Evolutionary conservation across 768 basidiomycete genomes (phyloP), one percentile per base, ranked within the genome.

Genomic region (Lactifluus volemus): DNA sequence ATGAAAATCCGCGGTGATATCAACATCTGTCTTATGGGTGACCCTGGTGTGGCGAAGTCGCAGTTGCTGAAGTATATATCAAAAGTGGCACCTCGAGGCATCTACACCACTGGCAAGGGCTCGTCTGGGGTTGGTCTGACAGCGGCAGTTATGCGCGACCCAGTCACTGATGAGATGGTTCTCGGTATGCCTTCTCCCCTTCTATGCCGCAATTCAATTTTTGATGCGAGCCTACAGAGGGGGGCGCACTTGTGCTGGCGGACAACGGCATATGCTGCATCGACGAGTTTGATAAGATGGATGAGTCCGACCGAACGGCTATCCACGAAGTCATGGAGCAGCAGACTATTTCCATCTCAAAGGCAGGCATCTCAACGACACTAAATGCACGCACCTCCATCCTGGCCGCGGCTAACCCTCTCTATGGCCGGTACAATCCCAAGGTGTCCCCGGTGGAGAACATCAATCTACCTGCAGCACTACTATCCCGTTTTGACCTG

Each of bases 271-370:
- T 99, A 69, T 98, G 95, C 77, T 98, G 96, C 73, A 99, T 99
- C 64, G 97, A 99, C 67, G 97, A 99, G 71, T 99, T 99, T 70
- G 97, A 99, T 77, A 98, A 99, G 73, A 99, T 99, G 97, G 97
- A 98, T 67, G 97, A 99, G 75, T 73, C 92, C 0, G 97, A 98
- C 72, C 81, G 97, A 67, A 98, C 97, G 2, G 92, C 97, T 14
- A 98, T 99, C 63, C 97, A 99, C 76, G 97, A 99, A 80, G 97
- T 99, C 62, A 99, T 99, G 97, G 96, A 98, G 75, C 97, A 98
- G 73, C 97, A 99, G 75, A 99, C 97, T 0, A 98, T 99, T 59
- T 98, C 96, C 3, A 99, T 99, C 64, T 97, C 97, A 47, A 99
- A 98, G 74, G 97, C 97, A 5, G 97, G 97, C 25, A 99, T 99